Evolutionary conservation across 2,329 filamentous ascomycete genomes (phyloP).

Genomic region (Sclerotinia borealis): DNA sequence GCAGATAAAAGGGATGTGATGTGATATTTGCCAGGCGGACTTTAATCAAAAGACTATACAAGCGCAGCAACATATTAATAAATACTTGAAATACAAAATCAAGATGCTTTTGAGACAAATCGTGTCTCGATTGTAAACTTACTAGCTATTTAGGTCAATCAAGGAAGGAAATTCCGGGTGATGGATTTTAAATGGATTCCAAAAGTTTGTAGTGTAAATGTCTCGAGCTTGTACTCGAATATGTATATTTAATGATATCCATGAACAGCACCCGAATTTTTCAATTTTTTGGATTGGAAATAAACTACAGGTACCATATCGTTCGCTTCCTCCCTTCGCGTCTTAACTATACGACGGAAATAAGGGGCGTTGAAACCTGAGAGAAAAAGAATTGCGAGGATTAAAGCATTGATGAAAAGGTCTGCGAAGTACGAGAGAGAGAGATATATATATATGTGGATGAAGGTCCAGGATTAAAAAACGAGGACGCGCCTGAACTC

Average conservation of each 20-base stretch:
- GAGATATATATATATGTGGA: too few species aligned
- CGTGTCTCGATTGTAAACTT: neutral
- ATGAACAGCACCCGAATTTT: neutral
- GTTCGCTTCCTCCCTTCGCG: too few species aligned
- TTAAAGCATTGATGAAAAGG: neutral
- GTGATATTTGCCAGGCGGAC: neutral
- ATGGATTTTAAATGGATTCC: neutral
- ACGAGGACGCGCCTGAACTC: neutral
- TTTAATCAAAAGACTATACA: neutral
- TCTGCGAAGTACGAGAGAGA: neutral
- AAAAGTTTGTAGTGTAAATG: neutral
- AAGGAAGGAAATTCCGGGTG: neutral
- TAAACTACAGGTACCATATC: too few species aligned
- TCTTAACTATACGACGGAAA: too few species aligned
- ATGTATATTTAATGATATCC: neutral
- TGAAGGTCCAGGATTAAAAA: too few species aligned
- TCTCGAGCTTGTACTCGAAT: too few species aligned
- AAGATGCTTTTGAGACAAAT: neutral
- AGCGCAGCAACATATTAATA: neutral
- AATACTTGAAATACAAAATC: neutral
- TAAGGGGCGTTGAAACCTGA: too few species aligned
- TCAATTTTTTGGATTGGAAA: too few species aligned
- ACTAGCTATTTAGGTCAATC: accelerated
- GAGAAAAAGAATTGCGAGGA: too few species aligned
- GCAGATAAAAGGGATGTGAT: neutral